A percentile compares a stretch with the other conserved stretches of the same genome.
Evolutionary conservation across 192 early-diverging fungal species (phyloP).

Genomic region (Coemansia sp.): DNA sequence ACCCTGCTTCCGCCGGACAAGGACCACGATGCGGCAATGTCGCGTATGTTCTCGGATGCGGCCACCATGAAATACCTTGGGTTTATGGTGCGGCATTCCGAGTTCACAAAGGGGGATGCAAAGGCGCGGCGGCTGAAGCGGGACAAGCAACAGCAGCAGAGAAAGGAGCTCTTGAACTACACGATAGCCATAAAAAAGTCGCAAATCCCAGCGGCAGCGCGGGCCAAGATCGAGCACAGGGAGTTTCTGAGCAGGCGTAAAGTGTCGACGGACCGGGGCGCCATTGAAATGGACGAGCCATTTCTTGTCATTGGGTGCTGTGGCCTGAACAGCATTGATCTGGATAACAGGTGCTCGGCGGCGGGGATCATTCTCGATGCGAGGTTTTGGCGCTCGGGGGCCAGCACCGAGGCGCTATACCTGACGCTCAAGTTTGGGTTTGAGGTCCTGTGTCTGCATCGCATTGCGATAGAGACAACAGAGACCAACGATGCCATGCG

Average conservation of each 20-base stretch:
- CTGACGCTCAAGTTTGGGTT: slow-evolving; percentile 38
- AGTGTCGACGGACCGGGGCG: slow-evolving; percentile 16
- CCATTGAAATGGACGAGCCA: slow-evolving; percentile 27
- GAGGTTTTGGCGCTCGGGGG: slow-evolving; percentile 35
- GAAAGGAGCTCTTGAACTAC: slow-evolving; percentile 30
- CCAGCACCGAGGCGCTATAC: slow-evolving; percentile 32
- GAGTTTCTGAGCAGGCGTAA: slow-evolving; percentile 25
- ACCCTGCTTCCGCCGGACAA: slow-evolving; percentile 37
- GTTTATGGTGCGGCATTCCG: slow-evolving; percentile 28
- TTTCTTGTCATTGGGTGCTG: slow-evolving; percentile 38
- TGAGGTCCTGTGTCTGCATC: slow-evolving; percentile 23
- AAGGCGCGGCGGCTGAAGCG: slow-evolving; percentile 8
- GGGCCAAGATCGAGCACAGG: slow-evolving; percentile 4
- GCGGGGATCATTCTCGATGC: slow-evolving; percentile 40
- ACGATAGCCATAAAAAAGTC: slow-evolving; percentile 20
- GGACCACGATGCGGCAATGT: slow-evolving; percentile 23
- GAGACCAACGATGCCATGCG: slow-evolving; percentile 33
- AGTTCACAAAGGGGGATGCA: slow-evolving; percentile 10
- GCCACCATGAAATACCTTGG: slow-evolving; percentile 27
- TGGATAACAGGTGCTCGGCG: slow-evolving; percentile 12
- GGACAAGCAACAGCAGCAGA: slow-evolving; percentile 13
- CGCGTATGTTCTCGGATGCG: slow-evolving; percentile 20
- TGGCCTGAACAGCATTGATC: slow-evolving; percentile 26
- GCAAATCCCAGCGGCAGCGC: slow-evolving; percentile 15
- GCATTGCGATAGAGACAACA: slow-evolving; percentile 31